Base-by-base conservation (phyloP, 2,329 filamentous ascomycete species). In the Trichophyton rubrum region DNA sequence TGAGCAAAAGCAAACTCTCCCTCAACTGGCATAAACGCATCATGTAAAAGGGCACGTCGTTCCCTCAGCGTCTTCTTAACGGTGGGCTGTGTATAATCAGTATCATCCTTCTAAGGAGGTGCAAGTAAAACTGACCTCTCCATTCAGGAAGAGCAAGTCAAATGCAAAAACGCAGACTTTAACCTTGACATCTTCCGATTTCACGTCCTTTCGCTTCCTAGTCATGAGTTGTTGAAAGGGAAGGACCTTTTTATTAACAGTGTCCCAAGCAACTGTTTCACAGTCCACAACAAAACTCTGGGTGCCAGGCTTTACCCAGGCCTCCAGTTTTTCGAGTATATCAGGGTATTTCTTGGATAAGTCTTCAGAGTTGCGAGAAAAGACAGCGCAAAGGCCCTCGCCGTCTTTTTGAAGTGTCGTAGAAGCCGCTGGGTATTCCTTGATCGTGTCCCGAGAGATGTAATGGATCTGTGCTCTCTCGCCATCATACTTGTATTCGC, bases 161-260 rank as follows among this genome's bases (percentile, higher is more conserved):
- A 97, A 97, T 2, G 92, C 93, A 73, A 96, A 97, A 8, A 97
- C 90, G 73, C 91, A 97, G 51, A 97, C 92, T 72, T 95, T 93
- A 75, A 97, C 87, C 71, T 95, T 96, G 63, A 97, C 88, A 67
- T 97, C 92, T 70, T 96, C 91, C 6, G 89, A 80, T 73, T 95
- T 96, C 69, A 97, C 93, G 67, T 97, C 92, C 76, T 97, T 99
- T 72, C 89, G 87, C 78, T 99, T 99, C 60, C 93, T 83, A 13
- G 93, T 97, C 93, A 97, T 97, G 51, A 99, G 82, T 71, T 96
- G 90, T 73, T 99, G 93, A 78, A 99, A 99, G 0, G 93, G 93
- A 43, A 99, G 74, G 13, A 99, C 89, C 73, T 96, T 96, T 80
- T 96, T 96, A 78, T 93, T 90, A 1, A 82, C 80, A n/a, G 89